Conservation (phyloP, 169 alveolate species). For the Cryptosporidium xiaoi region DNA sequence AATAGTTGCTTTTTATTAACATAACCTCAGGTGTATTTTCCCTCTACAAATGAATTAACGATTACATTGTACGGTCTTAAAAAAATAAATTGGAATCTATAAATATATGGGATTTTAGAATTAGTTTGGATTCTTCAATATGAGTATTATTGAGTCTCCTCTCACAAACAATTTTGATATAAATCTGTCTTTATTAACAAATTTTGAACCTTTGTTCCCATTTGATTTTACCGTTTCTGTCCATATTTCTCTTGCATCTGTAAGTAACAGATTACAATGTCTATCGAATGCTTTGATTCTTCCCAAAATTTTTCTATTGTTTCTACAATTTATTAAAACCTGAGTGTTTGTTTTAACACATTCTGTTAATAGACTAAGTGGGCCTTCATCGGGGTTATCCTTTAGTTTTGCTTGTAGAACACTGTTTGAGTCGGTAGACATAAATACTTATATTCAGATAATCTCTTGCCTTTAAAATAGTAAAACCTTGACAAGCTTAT, state of each 20-base stretch:
- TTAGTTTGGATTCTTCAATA: constrained; percentile 95
- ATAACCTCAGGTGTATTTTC: too few relatives aligned
- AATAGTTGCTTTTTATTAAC: too few relatives aligned
- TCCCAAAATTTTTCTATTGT: constrained; percentile 96
- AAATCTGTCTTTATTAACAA: constrained; percentile 94
- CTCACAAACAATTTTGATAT: constrained; percentile 95
- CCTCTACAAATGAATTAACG: not conserved
- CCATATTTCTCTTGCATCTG: constrained; percentile 98
- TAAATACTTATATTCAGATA: not conserved
- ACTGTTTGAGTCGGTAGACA: constrained; percentile 31
- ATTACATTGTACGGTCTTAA: not conserved
- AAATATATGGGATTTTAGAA: constrained; percentile 4
- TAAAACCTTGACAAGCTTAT: not conserved
- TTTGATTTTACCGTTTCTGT: constrained; percentile 90
- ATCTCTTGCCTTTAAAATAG: not conserved
- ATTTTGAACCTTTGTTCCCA: constrained; percentile 88
- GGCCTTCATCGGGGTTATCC: constrained; percentile 95
- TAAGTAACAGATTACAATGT: constrained; percentile 96
- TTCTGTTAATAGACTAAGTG: constrained; percentile 93
- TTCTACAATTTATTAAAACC: constrained; percentile 95
- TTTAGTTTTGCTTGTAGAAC: constrained; percentile 79
- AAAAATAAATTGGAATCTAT: not conserved
- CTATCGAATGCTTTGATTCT: constrained; percentile 98
- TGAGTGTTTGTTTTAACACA: constrained; percentile 95
- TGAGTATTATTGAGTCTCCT: constrained; percentile 97